Evolutionary conservation across 2,329 filamentous ascomycete species (phyloP).

Genomic region (Lasiodiplodia theobromae): DNA sequence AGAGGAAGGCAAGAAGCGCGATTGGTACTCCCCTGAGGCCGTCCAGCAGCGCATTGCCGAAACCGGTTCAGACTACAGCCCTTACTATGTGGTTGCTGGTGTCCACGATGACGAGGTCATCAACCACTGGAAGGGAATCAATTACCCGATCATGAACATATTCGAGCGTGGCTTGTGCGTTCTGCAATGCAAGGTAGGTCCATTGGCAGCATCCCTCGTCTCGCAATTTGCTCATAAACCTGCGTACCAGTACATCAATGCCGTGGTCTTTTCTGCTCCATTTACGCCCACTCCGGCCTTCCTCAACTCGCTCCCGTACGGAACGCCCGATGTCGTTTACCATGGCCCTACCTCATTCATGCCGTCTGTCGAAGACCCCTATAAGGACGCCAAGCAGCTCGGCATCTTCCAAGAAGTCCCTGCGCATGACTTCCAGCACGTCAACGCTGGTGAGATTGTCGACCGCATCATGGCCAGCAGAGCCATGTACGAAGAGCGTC

Average conservation of each 20-base stretch:
- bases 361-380: conserved; percentile 66
- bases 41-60: conserved; percentile 68
- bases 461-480: conserved; percentile 86
- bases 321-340: conserved; percentile 79
- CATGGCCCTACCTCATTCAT: conserved; percentile 97
- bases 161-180: conserved; percentile 96
- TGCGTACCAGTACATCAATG: conserved; percentile 75
- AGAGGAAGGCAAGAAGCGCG: conserved; percentile 68
- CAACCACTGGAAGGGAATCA: conserved; percentile 95
- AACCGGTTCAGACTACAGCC: conserved; percentile 75
- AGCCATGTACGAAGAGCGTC: conserved; percentile 87
- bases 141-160: conserved; percentile 99
- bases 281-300: conserved; percentile 84
- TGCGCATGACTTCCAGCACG: conserved; percentile 79
- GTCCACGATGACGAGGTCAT: conserved; percentile 95
- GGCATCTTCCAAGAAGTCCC: conserved; percentile 84
- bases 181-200: conserved; percentile 85
- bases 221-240: conserved; percentile 3
- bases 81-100: conserved; percentile 88
- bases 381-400: conserved; percentile 79
- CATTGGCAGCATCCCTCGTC: neutral
- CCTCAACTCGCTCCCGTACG: conserved; percentile 73
- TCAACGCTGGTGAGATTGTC: conserved; percentile 93
- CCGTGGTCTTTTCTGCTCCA: conserved; percentile 87
- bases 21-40: conserved; percentile 76